Conservation (phyloP, 352 stramenopile genomes). For the Pythium vanterpoolii region DNA sequence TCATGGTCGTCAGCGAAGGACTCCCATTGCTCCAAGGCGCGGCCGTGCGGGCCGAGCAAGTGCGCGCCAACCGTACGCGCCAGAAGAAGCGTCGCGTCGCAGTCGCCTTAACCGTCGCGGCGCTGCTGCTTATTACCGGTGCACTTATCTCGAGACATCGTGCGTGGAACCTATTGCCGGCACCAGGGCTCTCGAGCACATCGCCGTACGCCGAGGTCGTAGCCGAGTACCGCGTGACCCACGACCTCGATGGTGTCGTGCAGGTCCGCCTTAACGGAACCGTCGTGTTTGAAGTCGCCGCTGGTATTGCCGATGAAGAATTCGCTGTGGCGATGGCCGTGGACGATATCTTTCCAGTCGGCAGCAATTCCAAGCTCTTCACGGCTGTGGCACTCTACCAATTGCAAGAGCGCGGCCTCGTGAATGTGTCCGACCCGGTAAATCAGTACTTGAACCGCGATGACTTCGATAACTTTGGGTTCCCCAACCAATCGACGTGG, state of each 20-base stretch:
- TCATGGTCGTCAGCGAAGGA: constrained; percentile 10
- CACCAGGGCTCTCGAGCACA: constrained; percentile 12
- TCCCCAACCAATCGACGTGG: constrained; percentile 45
- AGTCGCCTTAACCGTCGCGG: constrained; percentile 31
- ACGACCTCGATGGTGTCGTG: constrained; percentile 55
- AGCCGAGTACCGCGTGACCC: constrained; percentile 17
- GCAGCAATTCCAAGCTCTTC: constrained; percentile 58
- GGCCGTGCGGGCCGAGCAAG: neutral
- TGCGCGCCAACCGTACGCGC: constrained; percentile 7
- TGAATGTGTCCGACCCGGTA: constrained; percentile 35
- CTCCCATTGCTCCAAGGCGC: constrained; percentile 5
- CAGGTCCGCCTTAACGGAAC: constrained; percentile 45
- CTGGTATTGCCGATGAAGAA: constrained; percentile 44
- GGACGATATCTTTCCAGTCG: constrained; percentile 56
- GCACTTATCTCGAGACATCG: constrained; percentile 35
- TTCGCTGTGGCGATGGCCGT: constrained; percentile 40
- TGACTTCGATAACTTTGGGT: constrained; percentile 49
- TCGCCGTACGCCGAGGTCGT: constrained; percentile 30
- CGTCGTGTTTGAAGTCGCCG: constrained; percentile 42
- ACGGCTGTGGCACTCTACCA: constrained; percentile 51
- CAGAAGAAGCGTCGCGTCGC: constrained; percentile 33
- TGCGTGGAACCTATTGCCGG: neutral
- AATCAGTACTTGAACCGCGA: constrained; percentile 31
- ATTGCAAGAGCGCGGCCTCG: constrained; percentile 42
- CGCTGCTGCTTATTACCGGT: constrained; percentile 32